phyloP scores from a whole-genome alignment of 805 yeast genomes.

The Yamadazyma sp. region DNA sequence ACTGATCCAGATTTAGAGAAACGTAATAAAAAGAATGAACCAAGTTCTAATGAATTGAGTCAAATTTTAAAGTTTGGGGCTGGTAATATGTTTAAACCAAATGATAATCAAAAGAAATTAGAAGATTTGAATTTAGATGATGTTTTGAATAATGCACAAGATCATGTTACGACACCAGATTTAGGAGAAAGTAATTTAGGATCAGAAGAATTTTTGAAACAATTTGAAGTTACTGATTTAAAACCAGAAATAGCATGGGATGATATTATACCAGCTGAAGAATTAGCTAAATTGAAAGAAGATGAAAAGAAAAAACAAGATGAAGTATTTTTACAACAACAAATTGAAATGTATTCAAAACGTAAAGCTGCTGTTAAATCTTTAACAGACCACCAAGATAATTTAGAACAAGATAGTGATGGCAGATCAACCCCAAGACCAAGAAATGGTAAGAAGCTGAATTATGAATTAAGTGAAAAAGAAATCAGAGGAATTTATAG shows the following conservation, averaged over 20 bases:
- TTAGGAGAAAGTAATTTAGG: constrained; percentile 97
- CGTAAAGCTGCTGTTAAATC: constrained; percentile 71
- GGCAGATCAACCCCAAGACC: constrained; percentile 37
- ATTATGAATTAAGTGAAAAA: constrained; percentile 67
- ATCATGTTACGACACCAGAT: constrained; percentile 94
- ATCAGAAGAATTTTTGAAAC: constrained; percentile 95
- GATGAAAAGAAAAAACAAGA: constrained; percentile 86
- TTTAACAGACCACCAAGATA: constrained; percentile 37
- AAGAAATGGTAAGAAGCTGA: constrained; percentile 19
- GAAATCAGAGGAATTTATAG: constrained; percentile 85
- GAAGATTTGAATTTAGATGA: constrained; percentile 95
- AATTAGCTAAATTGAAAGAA: constrained; percentile 80
- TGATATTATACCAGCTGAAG: constrained; percentile 96
- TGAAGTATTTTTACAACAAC: constrained; percentile 83
- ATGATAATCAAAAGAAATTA: constrained; percentile 89
- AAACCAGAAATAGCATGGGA: constrained; percentile 99
- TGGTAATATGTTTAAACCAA: constrained; percentile 95
- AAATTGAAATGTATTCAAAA: constrained; percentile 81
- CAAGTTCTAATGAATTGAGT: constrained; percentile 77
- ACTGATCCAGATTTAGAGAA: constrained; percentile 65
- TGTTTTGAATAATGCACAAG: constrained; percentile 94
- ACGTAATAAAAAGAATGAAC: constrained; percentile 53
- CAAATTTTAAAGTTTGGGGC: constrained; percentile 98
- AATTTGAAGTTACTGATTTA: constrained; percentile 97
- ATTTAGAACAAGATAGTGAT: constrained; percentile 36